Percentiles rank a stretch among this genome's conserved stretches.
Evolutionary conservation across 148 eudicot species (phyloP).

Genomic region (Heliosperma pusillum): DNA sequence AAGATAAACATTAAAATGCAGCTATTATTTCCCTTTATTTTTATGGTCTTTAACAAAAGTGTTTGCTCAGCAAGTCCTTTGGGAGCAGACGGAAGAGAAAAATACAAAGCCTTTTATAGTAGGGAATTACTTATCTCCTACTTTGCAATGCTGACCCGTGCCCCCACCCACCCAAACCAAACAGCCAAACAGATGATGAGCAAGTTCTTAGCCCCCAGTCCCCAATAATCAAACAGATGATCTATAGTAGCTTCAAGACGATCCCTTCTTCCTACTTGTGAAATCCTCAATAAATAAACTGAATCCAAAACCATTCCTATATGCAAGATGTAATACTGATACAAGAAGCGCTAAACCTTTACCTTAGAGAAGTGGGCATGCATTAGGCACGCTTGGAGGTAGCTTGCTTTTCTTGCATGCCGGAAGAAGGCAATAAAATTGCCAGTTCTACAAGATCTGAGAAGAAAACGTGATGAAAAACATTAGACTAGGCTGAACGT

Average conservation of each 20-base stretch:
- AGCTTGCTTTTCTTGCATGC: conserved; percentile 82
- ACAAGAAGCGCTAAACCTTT: conserved; percentile 21
- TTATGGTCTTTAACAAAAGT: neutral
- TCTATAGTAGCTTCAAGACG: too few relatives aligned
- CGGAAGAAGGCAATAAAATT: conserved; percentile 92
- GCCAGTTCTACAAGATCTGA: conserved; percentile 94
- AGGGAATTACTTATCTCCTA: too few relatives aligned
- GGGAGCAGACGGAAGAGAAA: neutral
- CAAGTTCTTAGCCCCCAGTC: too few relatives aligned
- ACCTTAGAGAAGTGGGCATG: conserved; percentile 99
- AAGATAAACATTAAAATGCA: neutral
- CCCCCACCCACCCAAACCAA: too few relatives aligned
- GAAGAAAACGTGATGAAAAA: conserved; percentile 16
- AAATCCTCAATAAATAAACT: too few relatives aligned
- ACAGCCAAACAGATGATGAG: too few relatives aligned
- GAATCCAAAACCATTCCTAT: too few relatives aligned
- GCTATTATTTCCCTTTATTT: neutral
- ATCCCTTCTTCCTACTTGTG: too few relatives aligned
- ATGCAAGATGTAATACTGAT: neutral
- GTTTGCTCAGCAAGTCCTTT: neutral
- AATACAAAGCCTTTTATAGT: too few relatives aligned
- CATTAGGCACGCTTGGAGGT: conserved; percentile 95
- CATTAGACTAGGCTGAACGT: conserved; percentile 28
- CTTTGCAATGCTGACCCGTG: too few relatives aligned
- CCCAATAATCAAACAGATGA: too few relatives aligned